Conservation (phyloP, 2,329 filamentous ascomycete genomes). For the Aureobasidium uvarum region DNA sequence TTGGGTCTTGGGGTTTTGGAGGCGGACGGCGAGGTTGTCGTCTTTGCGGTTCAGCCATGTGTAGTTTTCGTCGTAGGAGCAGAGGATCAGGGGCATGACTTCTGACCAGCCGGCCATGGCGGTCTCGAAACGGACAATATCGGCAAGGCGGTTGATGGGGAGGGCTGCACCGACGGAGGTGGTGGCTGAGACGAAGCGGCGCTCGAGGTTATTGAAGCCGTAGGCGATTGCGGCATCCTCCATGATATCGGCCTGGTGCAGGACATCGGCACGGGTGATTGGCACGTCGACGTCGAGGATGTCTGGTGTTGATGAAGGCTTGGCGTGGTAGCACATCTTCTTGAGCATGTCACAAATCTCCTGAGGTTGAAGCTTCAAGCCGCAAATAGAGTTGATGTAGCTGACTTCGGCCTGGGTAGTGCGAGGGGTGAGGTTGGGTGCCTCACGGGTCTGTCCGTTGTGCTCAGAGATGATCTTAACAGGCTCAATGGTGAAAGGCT, state of each 20-base stretch:
- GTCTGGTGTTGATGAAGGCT: conserved; percentile 66
- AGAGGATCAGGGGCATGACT: conserved; percentile 93
- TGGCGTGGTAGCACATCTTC: conserved; percentile 85
- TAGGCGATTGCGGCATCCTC: conserved; percentile 96
- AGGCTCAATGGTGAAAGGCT: conserved; percentile 90
- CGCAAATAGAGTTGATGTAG: conserved; percentile 92
- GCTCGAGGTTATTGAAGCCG: conserved; percentile 93
- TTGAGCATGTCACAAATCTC: conserved; percentile 75
- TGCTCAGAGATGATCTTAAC: conserved; percentile 90
- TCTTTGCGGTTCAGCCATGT: conserved; percentile 88
- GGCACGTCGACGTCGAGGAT: conserved; percentile 76
- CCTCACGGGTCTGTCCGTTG: conserved; percentile 77
- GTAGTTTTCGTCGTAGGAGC: conserved; percentile 98
- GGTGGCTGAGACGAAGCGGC: conserved; percentile 79
- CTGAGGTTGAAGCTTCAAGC: conserved; percentile 70
- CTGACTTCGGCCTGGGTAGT: conserved; percentile 78
- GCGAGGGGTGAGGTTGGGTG: conserved; percentile 76
- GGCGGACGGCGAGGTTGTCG: conserved; percentile 75
- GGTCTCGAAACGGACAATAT: conserved; percentile 84
- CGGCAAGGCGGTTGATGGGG: conserved; percentile 88
- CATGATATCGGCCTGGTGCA: conserved; percentile 98
- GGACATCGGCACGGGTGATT: conserved; percentile 85
- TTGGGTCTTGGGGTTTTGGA: conserved; percentile 88
- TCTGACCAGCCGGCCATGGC: conserved; percentile 96
- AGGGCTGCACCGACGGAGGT: conserved; percentile 84